Conservation (phyloP, 371 early-diverging fungal species). For the Apophysomyces elegans region DNA sequence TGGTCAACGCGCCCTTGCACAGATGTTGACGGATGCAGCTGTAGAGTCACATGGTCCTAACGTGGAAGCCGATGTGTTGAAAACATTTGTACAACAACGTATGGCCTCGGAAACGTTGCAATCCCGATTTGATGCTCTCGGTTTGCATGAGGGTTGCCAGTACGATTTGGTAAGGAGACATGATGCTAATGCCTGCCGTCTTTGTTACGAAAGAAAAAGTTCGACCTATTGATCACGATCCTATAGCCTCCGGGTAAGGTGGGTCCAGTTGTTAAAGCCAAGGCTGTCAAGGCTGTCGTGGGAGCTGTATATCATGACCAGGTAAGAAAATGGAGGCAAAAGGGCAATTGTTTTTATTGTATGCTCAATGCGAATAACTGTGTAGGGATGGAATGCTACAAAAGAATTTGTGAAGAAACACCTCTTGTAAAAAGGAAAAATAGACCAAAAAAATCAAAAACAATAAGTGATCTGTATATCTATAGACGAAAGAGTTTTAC, state of each 20-base stretch:
- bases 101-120: constrained; percentile 20
- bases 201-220: not conserved
- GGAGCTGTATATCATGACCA: constrained; percentile 59
- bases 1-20: constrained; percentile 53
- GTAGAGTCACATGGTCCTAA: constrained; percentile 16
- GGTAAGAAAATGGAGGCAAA: constrained; percentile 17
- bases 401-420: constrained; percentile 31
- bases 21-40: constrained; percentile 32
- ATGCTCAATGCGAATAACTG: not conserved
- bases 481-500: constrained; percentile 1
- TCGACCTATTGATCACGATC: no score
- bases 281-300: constrained; percentile 49
- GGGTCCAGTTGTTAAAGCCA: constrained; percentile 35
- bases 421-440: constrained; percentile 9
- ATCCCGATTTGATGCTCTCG: constrained; percentile 36
- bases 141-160: constrained; percentile 36
- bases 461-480: constrained; percentile 3
- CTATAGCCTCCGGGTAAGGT: not conserved
- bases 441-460: not conserved
- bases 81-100: constrained; percentile 16
- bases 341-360: not conserved
- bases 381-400: constrained; percentile 22
- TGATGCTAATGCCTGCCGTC: not conserved
- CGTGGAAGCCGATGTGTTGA: constrained; percentile 18
- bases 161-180: constrained; percentile 36